Evolutionary conservation across 1,284 basidiomycete genomes (phyloP), one percentile per base, ranked within the genome.

Genomic region (Pterulicium gracile): DNA sequence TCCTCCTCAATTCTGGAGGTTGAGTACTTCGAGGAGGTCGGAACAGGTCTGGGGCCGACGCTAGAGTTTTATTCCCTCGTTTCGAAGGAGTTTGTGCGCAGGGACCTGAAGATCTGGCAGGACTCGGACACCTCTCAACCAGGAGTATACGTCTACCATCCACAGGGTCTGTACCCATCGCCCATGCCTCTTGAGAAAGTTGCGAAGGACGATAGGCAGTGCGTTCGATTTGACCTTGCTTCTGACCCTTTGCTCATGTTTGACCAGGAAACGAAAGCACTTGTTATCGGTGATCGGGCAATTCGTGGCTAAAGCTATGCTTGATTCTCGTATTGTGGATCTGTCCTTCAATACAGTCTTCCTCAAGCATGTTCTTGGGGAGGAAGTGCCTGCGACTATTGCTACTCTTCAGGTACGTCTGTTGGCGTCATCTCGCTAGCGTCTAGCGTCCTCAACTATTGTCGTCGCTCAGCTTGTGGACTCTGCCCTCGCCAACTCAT

Each of bases 1-100:
- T 92, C 88, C 10, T 88, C 87, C 3, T 92, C 91, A 1, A 82
- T 98, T 40, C 75, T 98, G 17, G 95, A 98, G 62, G 91, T 98
- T 45, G 94, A 99, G 64, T 98, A 98, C 70, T 98, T 98, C 61
- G 93, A 97, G 59, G 96, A 99, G 70, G 95, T 97, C 44, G 96
- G 96, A 18, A 98, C 96, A 2, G 96, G 96, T 22, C 70, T 98
- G 10, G 96, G 96, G 2, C 96, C 94, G 3, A 98, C 96, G n/a
- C 73, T 98, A 24, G 96, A 98, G 67, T 98, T 98, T 66, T 98
- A 97, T 65, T 86, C 92, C 32, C 69, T 98, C 44, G 92, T 92
- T 13, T 94, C 90, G 43, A 86, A 83, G 58, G 93, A 95, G 65
- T 96, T 97, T 62, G 92, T 91, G 0, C 73, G 89, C 49, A 79